These are phyloP conservation scores for Leishmania mexicana DNA, from an alignment of 208 protist genomes.

Conservation along the genomic window DNA sequence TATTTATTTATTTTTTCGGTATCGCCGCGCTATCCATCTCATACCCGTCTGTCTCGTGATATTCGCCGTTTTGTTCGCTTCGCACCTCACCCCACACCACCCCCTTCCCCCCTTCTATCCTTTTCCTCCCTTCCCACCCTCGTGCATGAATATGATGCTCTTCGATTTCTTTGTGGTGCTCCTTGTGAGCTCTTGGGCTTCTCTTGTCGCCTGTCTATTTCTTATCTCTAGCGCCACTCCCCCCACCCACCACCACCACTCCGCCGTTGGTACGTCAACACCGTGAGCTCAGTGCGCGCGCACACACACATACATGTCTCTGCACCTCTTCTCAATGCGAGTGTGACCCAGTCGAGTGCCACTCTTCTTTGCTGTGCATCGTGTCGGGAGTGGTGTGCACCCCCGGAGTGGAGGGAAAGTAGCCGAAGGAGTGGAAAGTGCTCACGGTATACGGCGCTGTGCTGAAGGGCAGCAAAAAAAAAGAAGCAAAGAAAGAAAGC, in stretches of 20 bases:
- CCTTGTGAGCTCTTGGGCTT: background rate
- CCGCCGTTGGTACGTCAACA: background rate
- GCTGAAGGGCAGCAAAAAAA: background rate
- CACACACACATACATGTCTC: background rate
- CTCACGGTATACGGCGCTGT: background rate
- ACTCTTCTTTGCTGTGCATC: background rate
- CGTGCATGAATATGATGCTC: background rate
- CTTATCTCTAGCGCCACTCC: background rate
- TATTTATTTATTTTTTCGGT: background rate
- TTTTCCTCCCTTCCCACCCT: background rate
- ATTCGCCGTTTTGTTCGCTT: background rate
- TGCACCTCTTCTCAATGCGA: background rate
- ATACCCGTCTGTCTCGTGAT: background rate
- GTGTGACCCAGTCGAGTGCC: background rate
- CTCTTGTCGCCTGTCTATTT: background rate
- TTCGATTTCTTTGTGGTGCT: background rate
- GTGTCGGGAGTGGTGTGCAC: background rate
- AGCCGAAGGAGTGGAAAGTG: background rate
- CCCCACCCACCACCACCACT: too few species aligned
- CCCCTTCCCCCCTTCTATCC: background rate
- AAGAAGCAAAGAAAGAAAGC: background rate
- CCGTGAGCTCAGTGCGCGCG: background rate
- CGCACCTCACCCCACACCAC: background rate
- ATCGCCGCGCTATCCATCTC: background rate
- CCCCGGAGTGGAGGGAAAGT: background rate